Evolutionary conservation across 2,329 filamentous ascomycete genomes (phyloP).

Genomic region (Fusarium sp.): DNA sequence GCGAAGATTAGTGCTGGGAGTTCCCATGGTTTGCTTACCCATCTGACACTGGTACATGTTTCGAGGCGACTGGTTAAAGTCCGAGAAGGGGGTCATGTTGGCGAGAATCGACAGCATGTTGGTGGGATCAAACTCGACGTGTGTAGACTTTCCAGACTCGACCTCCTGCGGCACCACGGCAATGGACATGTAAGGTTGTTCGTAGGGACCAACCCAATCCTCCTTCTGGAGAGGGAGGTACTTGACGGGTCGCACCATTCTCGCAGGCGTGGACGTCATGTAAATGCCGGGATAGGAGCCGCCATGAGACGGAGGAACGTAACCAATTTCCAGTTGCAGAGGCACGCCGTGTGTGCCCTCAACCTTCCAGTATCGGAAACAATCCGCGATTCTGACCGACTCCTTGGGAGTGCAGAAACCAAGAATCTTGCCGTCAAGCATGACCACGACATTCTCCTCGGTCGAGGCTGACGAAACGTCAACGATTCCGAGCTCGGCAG

Average conservation of each 20-base stretch:
- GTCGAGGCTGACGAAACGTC: constrained; percentile 81
- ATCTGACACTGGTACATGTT: constrained; percentile 99
- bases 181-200: constrained; percentile 99
- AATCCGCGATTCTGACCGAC: constrained; percentile 84
- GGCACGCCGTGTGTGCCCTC: constrained; percentile 85
- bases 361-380: constrained; percentile 94
- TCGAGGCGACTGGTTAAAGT: constrained; percentile 97
- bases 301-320: constrained; percentile 86
- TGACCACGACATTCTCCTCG: constrained; percentile 87
- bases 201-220: constrained; percentile 91
- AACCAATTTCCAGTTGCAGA: constrained; percentile 88
- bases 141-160: constrained; percentile 87
- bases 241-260: constrained; percentile 92
- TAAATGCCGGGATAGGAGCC: constrained; percentile 98
- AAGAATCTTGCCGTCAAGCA: constrained; percentile 89
- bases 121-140: constrained; percentile 93
- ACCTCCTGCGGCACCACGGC: constrained; percentile 91
- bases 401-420: constrained; percentile 91
- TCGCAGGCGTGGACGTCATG: constrained; percentile 86
- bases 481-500: constrained; percentile 83
- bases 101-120: constrained; percentile 98
- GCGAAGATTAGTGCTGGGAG: constrained; percentile 84
- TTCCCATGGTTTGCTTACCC: constrained; percentile 99
- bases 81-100: constrained; percentile 98
- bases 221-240: constrained; percentile 88